phyloP scores from a whole-genome alignment of 2,329 filamentous ascomycete genomes.

The Coccinonectria pachysandricola region DNA sequence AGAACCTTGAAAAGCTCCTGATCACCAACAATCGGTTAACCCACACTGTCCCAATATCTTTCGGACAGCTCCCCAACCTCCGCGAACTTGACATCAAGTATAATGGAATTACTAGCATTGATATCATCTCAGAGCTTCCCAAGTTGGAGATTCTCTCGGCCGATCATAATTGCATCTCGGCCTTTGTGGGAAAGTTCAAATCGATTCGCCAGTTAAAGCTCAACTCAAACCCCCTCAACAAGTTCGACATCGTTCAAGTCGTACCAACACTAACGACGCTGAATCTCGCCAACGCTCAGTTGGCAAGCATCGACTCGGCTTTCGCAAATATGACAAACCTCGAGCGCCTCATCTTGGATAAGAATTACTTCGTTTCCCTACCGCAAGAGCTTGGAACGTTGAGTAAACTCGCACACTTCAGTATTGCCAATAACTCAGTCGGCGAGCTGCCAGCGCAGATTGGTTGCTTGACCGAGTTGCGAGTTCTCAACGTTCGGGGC shows the following conservation, averaged over 20 bases:
- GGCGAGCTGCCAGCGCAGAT: slow-evolving; percentile 78
- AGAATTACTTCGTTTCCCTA: slow-evolving; percentile 89
- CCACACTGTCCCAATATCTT: slow-evolving; percentile 61
- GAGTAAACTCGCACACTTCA: slow-evolving; percentile 77
- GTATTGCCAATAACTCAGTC: slow-evolving; percentile 84
- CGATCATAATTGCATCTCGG: slow-evolving; percentile 86
- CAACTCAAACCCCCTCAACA: slow-evolving; percentile 91
- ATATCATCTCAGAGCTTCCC: slow-evolving; percentile 74
- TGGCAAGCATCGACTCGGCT: slow-evolving; percentile 79
- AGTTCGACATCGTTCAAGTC: slow-evolving; percentile 70
- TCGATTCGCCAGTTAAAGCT: slow-evolving; percentile 75
- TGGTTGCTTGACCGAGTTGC: slow-evolving; percentile 75
- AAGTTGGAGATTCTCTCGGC: slow-evolving; percentile 80
- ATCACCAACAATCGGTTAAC: slow-evolving; percentile 90
- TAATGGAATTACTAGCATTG: slow-evolving; percentile 80
- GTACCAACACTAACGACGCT: slow-evolving; percentile 76
- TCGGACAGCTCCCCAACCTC: slow-evolving; percentile 64
- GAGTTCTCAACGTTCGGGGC: slow-evolving; percentile 77
- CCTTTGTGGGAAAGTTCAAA: slow-evolving; percentile 81
- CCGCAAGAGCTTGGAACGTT: slow-evolving; percentile 78
- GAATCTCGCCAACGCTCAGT: slow-evolving; percentile 83
- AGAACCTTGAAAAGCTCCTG: slow-evolving; percentile 76
- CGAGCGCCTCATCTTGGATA: slow-evolving; percentile 80
- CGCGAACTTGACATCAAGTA: slow-evolving; percentile 92
- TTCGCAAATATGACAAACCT: slow-evolving; percentile 83